phyloP scores from a whole-genome alignment of 345 rosid species.

The Viola odorata region DNA sequence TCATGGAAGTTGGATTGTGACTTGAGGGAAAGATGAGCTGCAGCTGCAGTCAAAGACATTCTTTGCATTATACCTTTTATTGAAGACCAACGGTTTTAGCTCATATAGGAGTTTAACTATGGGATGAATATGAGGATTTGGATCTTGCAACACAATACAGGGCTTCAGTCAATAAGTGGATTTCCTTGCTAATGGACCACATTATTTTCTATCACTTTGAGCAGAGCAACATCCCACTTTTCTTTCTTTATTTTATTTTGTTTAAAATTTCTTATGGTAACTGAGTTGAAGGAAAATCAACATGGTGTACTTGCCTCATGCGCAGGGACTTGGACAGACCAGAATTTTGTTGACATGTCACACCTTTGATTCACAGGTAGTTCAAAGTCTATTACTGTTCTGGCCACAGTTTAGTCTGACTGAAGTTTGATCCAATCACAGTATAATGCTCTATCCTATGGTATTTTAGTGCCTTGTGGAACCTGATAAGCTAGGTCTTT shows the following conservation, averaged over 20 bases:
- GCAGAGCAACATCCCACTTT: not conserved
- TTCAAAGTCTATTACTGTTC: conserved; percentile 12
- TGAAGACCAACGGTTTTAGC: too few relatives aligned
- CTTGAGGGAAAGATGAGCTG: too few relatives aligned
- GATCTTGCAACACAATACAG: too few relatives aligned
- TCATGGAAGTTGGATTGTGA: too few relatives aligned
- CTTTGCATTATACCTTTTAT: too few relatives aligned
- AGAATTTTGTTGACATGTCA: conserved; percentile 71
- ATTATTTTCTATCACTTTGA: too few relatives aligned
- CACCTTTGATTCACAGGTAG: conserved; percentile 57
- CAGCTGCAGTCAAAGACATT: too few relatives aligned
- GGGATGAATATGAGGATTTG: too few relatives aligned
- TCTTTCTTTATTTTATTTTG: not conserved
- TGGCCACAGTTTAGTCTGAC: conserved; percentile 5
- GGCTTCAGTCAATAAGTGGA: too few relatives aligned
- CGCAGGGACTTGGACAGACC: conserved; percentile 66
- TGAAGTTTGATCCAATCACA: conserved; percentile 8
- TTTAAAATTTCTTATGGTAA: not conserved
- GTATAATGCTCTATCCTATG: conserved; percentile 4
- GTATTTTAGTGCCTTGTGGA: conserved; percentile 54
- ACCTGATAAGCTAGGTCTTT: conserved; percentile 69
- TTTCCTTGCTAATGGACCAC: too few relatives aligned
- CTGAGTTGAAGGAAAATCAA: conserved; percentile 1
- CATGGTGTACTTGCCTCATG: conserved; percentile 6
- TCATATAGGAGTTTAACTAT: too few relatives aligned